These are phyloP conservation scores for Cryptosporidium sp. DNA, from an alignment of 169 alveolate genomes.

Conservation along the genomic window DNA sequence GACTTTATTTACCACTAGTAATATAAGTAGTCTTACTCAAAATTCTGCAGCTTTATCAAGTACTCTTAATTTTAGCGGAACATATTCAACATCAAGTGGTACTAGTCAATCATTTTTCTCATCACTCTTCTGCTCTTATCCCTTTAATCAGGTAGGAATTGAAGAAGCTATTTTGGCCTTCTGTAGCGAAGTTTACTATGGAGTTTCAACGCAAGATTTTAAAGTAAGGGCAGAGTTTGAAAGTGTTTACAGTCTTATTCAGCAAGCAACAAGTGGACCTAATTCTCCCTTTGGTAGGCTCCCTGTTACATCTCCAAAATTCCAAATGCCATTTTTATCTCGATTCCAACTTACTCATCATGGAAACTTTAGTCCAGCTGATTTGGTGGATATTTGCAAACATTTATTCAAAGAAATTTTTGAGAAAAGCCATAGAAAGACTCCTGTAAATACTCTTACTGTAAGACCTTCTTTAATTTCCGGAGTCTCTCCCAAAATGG, in stretches of 20 bases:
- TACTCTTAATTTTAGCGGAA: neutral
- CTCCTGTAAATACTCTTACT: neutral
- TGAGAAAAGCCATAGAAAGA: neutral
- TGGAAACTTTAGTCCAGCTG: neutral
- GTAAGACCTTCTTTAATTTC: neutral
- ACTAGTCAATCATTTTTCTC: neutral
- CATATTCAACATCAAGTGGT: neutral
- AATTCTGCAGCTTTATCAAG: neutral
- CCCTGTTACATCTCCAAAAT: neutral
- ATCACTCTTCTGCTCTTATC: neutral
- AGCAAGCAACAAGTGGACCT: neutral
- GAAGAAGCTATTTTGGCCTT: neutral
- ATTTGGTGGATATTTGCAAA: neutral
- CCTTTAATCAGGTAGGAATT: neutral
- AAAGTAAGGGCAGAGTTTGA: neutral
- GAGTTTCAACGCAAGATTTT: neutral
- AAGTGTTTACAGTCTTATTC: neutral
- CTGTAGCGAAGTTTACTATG: slow-evolving; percentile 1
- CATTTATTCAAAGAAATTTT: neutral
- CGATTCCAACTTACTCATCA: neutral
- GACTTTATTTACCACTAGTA: neutral
- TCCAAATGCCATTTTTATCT: neutral
- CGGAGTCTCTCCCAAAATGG: neutral
- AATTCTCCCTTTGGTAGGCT: slow-evolving; percentile 8
- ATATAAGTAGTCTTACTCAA: neutral